phyloP scores from a whole-genome alignment of 768 basidiomycete species.

The Hygrocybe coccinea region DNA sequence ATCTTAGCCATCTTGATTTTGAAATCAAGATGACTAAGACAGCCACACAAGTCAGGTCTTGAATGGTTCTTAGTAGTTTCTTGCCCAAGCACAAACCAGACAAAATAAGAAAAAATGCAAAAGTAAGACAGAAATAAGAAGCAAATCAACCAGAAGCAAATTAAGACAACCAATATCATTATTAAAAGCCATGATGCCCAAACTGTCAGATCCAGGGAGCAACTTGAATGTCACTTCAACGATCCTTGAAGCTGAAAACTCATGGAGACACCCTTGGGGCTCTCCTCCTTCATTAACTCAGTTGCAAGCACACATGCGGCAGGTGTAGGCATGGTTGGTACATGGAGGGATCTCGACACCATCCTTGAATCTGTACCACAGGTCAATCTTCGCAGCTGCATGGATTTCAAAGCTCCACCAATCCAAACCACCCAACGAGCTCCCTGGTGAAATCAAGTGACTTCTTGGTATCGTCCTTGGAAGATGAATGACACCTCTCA shows the following conservation, averaged over 20 bases:
- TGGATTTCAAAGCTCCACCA: constrained; percentile 74
- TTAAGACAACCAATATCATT: too few species aligned
- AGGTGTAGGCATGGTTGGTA: constrained; percentile 45
- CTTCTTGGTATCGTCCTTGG: constrained; percentile 66
- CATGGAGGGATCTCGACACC: constrained; percentile 44
- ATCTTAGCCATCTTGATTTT: too few species aligned
- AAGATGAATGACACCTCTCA: constrained; percentile 35
- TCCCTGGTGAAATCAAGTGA: constrained; percentile 85
- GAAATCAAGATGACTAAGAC: too few species aligned
- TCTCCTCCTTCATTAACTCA: constrained; percentile 7
- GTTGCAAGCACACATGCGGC: constrained; percentile 7
- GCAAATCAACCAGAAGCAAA: too few species aligned
- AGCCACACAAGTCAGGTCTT: too few species aligned
- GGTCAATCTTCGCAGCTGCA: constrained; percentile 67
- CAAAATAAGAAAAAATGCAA: too few species aligned
- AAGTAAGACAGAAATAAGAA: too few species aligned
- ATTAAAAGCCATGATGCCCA: constrained; percentile 37
- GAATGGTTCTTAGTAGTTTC: too few species aligned
- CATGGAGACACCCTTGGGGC: not conserved
- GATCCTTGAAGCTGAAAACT: constrained; percentile 13
- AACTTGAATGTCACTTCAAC: constrained; percentile 35
- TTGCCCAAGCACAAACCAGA: too few species aligned
- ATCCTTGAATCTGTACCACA: constrained; percentile 44
- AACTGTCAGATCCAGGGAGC: constrained; percentile 35
- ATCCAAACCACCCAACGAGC: constrained; percentile 60